Evolutionary conservation across 2,329 filamentous ascomycete genomes (phyloP), one percentile per base, ranked within the genome.

Genomic region (Aspergillus tubingensis): DNA sequence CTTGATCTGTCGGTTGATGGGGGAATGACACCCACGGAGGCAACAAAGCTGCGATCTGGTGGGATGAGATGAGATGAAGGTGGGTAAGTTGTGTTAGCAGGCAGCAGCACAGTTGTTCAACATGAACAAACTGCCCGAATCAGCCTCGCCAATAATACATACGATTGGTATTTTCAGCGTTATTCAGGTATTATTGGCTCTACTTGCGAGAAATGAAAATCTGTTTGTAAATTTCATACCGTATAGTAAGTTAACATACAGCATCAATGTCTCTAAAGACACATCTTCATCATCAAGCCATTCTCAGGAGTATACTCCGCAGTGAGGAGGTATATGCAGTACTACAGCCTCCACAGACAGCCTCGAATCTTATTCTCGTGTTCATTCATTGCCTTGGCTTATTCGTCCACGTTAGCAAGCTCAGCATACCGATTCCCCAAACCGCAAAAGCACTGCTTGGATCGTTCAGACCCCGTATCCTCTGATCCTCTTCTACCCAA

Each of bases 401-500:
- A 60, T 39, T 47, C 57, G 61, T 64, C 57, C 27, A 63, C 63
- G 47, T 68, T 60, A 36, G 38, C 60, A 58, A 77, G 61, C 23
- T 67, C 73, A 15, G 70, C 73, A 69, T 74, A 78, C 61, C 74
- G 70, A 67, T 78, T 78, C 27, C 75, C 75, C 65, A 76, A 61
- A n/a, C 76, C 76, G 65, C 74, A 76, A 43, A 78, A 78, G 27
- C 75, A 74, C 54, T 74, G 69, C 60, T 69, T 70, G 51, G 69
- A 71, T 49, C 64, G 65, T 39, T 67, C 69, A 43, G 67, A 63
- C 19, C 69, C 66, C 44, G 59, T 63, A 49, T 59, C 59, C 27
- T 67, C 64, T 8, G 54, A 55, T 13, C 59, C 59, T 11, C 57
- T 64, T 43, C 67, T 41, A 23, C 72, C 77, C 44, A 88, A 62